Percentiles rank a stretch among this genome's conserved stretches.
These are phyloP conservation scores for Sporothrix schenckii DNA, from an alignment of 2,329 filamentous ascomycete species.

Conservation along the genomic window DNA sequence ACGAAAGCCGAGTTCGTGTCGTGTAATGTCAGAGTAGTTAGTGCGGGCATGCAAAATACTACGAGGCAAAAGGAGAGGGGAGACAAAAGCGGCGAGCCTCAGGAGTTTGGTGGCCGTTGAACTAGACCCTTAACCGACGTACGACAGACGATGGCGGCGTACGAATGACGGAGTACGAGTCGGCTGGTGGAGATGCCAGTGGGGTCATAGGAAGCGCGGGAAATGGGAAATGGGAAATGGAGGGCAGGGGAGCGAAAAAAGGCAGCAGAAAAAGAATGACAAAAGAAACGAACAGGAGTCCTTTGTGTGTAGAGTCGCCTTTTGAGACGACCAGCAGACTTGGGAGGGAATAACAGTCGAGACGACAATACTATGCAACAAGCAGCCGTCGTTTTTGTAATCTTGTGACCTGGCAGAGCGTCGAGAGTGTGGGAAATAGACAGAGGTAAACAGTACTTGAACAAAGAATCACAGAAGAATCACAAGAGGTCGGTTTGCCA, in stretches of 20 bases:
- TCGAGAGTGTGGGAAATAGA: background rate
- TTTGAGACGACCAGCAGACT: too few relatives aligned
- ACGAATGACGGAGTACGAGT: slow-evolving; percentile 16
- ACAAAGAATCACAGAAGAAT: background rate
- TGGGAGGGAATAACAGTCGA: background rate
- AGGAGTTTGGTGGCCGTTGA: background rate
- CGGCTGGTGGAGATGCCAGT: slow-evolving; percentile 7
- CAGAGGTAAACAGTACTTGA: background rate
- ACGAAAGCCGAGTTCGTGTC: too few relatives aligned
- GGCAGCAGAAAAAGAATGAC: background rate
- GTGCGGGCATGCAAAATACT: too few relatives aligned
- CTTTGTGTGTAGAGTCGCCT: too few relatives aligned
- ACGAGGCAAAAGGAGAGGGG: too few relatives aligned
- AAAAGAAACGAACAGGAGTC: background rate
- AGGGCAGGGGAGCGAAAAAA: background rate
- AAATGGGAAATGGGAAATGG: slow-evolving; percentile 3
- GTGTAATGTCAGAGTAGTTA: too few relatives aligned
- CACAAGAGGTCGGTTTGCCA: background rate
- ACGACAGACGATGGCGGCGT: background rate
- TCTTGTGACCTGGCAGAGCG: background rate
- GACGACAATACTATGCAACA: background rate
- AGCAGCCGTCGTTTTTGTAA: background rate
- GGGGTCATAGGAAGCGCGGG: slow-evolving; percentile 29
- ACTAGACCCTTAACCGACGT: background rate
- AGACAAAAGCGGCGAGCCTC: too few relatives aligned